A percentile compares a stretch with the other conserved stretches of the same genome.
phyloP scores from a whole-genome alignment of 495 filamentous ascomycete species.

The Cercophora sp. region DNA sequence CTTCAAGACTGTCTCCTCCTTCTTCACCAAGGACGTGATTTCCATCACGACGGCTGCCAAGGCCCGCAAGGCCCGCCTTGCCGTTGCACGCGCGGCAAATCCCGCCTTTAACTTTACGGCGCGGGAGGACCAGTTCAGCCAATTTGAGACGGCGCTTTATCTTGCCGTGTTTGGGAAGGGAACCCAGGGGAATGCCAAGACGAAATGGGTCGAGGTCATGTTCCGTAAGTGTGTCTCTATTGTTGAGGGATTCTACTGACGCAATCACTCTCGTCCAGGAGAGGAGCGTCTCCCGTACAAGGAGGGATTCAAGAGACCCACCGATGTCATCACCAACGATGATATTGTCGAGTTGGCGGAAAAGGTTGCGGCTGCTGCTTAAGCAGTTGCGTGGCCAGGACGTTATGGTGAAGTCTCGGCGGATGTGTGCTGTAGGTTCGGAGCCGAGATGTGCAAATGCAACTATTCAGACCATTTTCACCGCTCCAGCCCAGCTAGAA shows the following conservation, averaged over 20 bases:
- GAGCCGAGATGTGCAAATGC: neutral
- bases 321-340: constrained; percentile 11
- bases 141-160: constrained; percentile 24
- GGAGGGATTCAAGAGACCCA: constrained; percentile 8
- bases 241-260: neutral
- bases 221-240: constrained; percentile 16
- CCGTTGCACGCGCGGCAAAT: constrained; percentile 14
- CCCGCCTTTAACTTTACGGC: constrained; percentile 22
- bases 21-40: constrained; percentile 13
- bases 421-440: neutral
- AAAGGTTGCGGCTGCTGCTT: neutral
- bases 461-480: too few species aligned
- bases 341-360: constrained; percentile 10
- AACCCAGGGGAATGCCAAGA: constrained; percentile 13
- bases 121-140: constrained; percentile 14
- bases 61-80: constrained; percentile 15
- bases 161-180: constrained; percentile 19
- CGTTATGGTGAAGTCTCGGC: neutral
- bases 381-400: too few species aligned
- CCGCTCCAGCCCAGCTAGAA: too few species aligned
- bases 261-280: neutral
- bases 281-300: constrained; percentile 16
- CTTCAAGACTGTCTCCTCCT: constrained; percentile 7
- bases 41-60: constrained; percentile 14
- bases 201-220: constrained; percentile 17